Conservation (phyloP, 768 basidiomycete genomes). For the Paxillus rubicundulus region DNA sequence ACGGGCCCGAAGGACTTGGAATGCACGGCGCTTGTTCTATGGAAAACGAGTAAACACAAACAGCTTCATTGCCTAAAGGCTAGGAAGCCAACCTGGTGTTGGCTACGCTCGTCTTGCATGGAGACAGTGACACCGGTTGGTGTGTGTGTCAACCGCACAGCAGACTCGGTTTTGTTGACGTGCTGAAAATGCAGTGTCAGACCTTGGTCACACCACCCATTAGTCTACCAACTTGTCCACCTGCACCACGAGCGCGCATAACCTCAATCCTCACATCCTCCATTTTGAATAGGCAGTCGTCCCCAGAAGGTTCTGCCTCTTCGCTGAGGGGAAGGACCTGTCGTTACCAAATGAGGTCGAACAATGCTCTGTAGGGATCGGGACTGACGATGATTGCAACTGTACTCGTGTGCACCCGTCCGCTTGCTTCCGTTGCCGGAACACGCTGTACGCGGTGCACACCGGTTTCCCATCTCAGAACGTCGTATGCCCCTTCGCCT, state of each 20-base stretch:
- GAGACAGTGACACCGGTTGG: slow-evolving; percentile 94
- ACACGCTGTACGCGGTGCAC: slow-evolving; percentile 96
- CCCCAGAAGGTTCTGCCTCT: slow-evolving; percentile 49
- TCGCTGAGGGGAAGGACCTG: slow-evolving; percentile 83
- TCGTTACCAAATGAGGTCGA: background rate
- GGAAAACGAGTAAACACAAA: background rate
- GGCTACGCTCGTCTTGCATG: slow-evolving; percentile 97
- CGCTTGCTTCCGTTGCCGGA: slow-evolving; percentile 84
- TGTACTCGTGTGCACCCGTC: slow-evolving; percentile 90
- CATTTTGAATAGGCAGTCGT: slow-evolving; percentile 73
- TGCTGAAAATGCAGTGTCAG: slow-evolving; percentile 50
- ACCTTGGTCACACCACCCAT: background rate
- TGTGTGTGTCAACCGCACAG: slow-evolving; percentile 88
- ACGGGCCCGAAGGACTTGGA: slow-evolving; percentile 82
- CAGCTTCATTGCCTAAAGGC: background rate
- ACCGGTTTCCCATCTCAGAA: slow-evolving; percentile 86
- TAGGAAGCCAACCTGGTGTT: slow-evolving; percentile 71
- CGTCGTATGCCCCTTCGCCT: slow-evolving; percentile 75
- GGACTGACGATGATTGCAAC: slow-evolving; percentile 75
- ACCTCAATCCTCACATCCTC: slow-evolving; percentile 90
- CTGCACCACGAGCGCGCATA: slow-evolving; percentile 95
- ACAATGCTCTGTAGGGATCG: background rate
- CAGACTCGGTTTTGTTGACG: slow-evolving; percentile 98
- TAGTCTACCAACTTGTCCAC: slow-evolving; percentile 70
- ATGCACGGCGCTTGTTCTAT: slow-evolving; percentile 91